Evolutionary conservation across 1,284 basidiomycete species (phyloP).

Genomic region (Apiotrichum veenhuisii): DNA sequence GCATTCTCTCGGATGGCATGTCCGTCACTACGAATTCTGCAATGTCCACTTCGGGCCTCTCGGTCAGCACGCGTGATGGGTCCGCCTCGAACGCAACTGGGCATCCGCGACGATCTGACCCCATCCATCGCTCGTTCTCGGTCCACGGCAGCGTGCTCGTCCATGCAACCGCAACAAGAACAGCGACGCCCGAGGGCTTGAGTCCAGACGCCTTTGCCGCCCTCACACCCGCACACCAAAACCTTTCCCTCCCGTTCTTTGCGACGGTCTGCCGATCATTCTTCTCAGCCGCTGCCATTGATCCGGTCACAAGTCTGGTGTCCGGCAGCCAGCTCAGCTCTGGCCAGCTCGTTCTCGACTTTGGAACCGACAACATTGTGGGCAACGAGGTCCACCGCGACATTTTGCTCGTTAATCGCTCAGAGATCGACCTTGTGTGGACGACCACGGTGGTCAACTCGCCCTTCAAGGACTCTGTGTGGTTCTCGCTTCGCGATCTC

Average conservation of each 20-base stretch:
- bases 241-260: slow-evolving; percentile 41
- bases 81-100: not conserved
- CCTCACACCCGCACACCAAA: slow-evolving; percentile 17
- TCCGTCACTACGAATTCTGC: not conserved
- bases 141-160: slow-evolving; percentile 44
- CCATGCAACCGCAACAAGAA: slow-evolving; percentile 24
- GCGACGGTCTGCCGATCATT: slow-evolving; percentile 45
- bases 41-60: slow-evolving; percentile 6
- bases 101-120: slow-evolving; percentile 26
- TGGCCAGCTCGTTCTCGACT: slow-evolving; percentile 39
- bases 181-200: not conserved
- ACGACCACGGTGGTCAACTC: slow-evolving; percentile 37
- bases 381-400: slow-evolving; percentile 41
- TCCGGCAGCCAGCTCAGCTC: slow-evolving; percentile 32
- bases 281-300: slow-evolving; percentile 42
- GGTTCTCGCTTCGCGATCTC: slow-evolving; percentile 46
- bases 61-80: slow-evolving; percentile 2
- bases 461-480: slow-evolving; percentile 39
- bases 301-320: slow-evolving; percentile 33
- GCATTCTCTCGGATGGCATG: slow-evolving; percentile 8
- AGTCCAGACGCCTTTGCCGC: not conserved
- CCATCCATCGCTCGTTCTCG: slow-evolving; percentile 41
- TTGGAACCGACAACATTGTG: slow-evolving; percentile 42
- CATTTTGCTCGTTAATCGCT: slow-evolving; percentile 45
- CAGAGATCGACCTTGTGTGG: slow-evolving; percentile 47